Evolutionary conservation across 1,139 yeast species (phyloP), one percentile per base, ranked within the genome.

Genomic region (Schwanniomyces etchellsii): DNA sequence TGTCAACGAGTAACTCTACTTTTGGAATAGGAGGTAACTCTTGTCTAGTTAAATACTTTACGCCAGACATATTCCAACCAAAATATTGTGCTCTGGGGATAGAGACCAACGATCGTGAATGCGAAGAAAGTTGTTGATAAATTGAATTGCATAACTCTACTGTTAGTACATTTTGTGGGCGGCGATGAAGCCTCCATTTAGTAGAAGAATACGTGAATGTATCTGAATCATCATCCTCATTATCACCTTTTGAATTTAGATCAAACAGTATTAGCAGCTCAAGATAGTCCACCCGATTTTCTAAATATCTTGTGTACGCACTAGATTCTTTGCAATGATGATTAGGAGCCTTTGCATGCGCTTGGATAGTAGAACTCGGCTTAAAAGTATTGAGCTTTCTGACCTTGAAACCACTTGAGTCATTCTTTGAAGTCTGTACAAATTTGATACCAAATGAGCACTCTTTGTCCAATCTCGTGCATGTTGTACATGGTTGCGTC

Each of bases 11-110:
- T 6, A 44, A 34, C 14, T 35, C 34, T n/a, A 50, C 29, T 5
- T 50, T 49, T 4, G 70, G 68, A 3, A 48, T 29, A 4, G 50
- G 47, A 4, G 75, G 73, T 14, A 71, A 48, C 5, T 50, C 50
- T 25, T 68, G 67, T 5, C 64, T 55, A 15, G 52, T 50, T 13
- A 74, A 43, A 44, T 73, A 78, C 39, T 69, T 70, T 14, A 65
- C 65, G 2, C 84, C 83, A 23, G 74, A 63, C 72, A 77, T 59
- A 46, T 78, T 78, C 83, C 83, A 78, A 11, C 81, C 83, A 44
- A 74, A 78, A 38, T 65, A 71, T 45, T 78, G 84, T 12, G 64
- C 55, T 35, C 84, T 52, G 3, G 85, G 85, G 9, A 73, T 43
- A 3, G 57, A 47, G 4, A 76, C 65, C 23, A 57, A 48, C 22